Evolutionary conservation across 75 land plant genomes (phyloP).

Genomic region (Pinus albicaulis): DNA sequence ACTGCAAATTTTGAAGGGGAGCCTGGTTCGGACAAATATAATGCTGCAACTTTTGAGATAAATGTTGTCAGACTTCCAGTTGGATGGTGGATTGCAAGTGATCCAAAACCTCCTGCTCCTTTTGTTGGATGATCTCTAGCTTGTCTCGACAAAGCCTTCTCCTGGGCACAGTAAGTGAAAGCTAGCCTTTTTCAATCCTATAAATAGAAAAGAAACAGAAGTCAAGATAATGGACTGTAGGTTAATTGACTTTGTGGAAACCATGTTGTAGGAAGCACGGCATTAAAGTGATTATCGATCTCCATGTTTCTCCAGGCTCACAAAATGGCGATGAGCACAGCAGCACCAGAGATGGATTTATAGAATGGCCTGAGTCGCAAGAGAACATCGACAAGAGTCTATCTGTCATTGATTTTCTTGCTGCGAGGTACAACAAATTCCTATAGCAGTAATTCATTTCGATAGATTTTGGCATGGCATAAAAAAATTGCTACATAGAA

Average conservation of each 20-base stretch:
- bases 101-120: conserved; percentile 23
- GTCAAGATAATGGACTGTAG: too few relatives aligned
- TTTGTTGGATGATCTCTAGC: conserved; percentile 27
- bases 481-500: too few relatives aligned
- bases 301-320: conserved; percentile 42
- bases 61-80: conserved; percentile 24
- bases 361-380: conserved; percentile 30
- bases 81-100: conserved; percentile 38
- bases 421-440: conserved; percentile 40
- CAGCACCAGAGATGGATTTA: conserved; percentile 33
- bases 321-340: conserved; percentile 47
- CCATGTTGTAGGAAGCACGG: conserved; percentile 32
- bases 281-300: conserved; percentile 64
- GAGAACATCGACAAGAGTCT: conserved; percentile 45
- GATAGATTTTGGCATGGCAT: too few relatives aligned
- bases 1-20: conserved; percentile 23
- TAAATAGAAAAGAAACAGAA: too few relatives aligned
- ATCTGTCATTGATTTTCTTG: conserved; percentile 65
- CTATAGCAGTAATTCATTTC: too few relatives aligned
- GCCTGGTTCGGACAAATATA: conserved; percentile 24
- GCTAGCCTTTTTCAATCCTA: too few relatives aligned
- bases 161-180: conserved; percentile 23
- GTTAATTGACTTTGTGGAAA: too few relatives aligned
- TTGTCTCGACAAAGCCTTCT: conserved; percentile 26
- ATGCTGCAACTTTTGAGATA: conserved; percentile 28